These are phyloP conservation scores for Trifolium pratense DNA, from an alignment of 306 rosid genomes.

Conservation along the genomic window DNA sequence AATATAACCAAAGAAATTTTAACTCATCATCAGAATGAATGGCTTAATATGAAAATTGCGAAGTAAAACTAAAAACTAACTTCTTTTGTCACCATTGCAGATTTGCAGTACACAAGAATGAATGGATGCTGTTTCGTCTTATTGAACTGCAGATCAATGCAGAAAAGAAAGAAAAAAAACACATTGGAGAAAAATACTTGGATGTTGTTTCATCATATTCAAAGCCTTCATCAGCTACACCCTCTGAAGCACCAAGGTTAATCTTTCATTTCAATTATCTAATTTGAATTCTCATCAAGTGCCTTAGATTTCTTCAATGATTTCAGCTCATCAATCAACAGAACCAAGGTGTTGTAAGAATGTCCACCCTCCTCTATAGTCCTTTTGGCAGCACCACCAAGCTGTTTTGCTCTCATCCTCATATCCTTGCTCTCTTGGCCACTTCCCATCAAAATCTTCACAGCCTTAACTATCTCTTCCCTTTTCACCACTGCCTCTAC, in stretches of 20 bases:
- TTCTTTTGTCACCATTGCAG: neutral
- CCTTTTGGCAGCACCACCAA: conserved; percentile 38
- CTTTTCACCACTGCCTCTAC: conserved; percentile 23
- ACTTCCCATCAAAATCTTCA: conserved; percentile 39
- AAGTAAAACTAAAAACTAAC: neutral
- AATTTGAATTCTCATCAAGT: neutral
- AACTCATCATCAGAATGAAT: neutral
- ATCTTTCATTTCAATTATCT: conserved; percentile 7
- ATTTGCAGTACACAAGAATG: neutral
- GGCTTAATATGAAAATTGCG: neutral
- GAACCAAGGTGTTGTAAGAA: conserved; percentile 38
- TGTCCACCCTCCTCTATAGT: conserved; percentile 38
- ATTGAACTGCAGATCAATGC: neutral
- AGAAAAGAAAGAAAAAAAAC: neutral
- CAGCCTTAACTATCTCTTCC: conserved; percentile 37
- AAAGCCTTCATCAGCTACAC: conserved; percentile 11
- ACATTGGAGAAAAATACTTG: neutral
- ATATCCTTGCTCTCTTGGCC: conserved; percentile 29
- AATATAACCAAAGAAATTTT: neutral
- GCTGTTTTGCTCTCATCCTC: conserved; percentile 35
- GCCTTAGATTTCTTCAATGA: conserved; percentile 33
- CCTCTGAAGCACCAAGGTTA: neutral
- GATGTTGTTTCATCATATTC: conserved; percentile 5
- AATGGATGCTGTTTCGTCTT: conserved; percentile 1
- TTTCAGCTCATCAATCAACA: conserved; percentile 39